Evolutionary conservation across 331 rosid species (phyloP), one percentile per base, ranked within the genome.

Genomic region (Telfairia occidentalis): DNA sequence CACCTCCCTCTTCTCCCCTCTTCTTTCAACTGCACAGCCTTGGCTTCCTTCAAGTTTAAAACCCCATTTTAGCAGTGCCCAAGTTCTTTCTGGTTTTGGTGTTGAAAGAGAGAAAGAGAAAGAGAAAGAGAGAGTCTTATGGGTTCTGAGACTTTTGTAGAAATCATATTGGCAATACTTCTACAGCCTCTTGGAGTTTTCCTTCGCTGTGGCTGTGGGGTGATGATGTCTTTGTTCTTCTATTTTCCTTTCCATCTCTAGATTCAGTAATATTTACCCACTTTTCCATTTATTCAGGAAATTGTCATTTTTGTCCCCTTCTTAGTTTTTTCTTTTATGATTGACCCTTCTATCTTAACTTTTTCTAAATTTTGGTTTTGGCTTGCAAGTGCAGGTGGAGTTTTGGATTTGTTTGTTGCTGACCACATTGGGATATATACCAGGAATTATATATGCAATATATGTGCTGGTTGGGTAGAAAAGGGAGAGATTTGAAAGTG

Each of bases 321-420:
- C n/a, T n/a, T n/a, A n/a, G n/a, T n/a, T n/a, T n/a, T n/a, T n/a
- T n/a, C n/a, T n/a, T n/a, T n/a, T n/a, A n/a, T n/a, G n/a, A n/a
- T n/a, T n/a, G n/a, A n/a, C n/a, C n/a, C n/a, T n/a, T n/a, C n/a
- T n/a, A n/a, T n/a, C n/a, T n/a, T n/a, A n/a, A n/a, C n/a, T n/a
- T n/a, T n/a, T n/a, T n/a, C n/a, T n/a, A n/a, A n/a, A n/a, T n/a
- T n/a, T n/a, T n/a, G 19, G 34, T 13, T 4, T 58, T 8, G 46
- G 2, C 38, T 40, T 24, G 28, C 2, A 59, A 60, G 35, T 76
- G 79, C 79, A 76, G 79, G 45, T 76, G 61, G 73, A 61, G 79
- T 76, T 76, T 35, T 60, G 73, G 79, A 61, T 76, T n/a, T 46
- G 48, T 32, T 76, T 76, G 79, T 46, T 76, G 73, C 73, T 76